Evolutionary conservation across 2,329 filamentous ascomycete genomes (phyloP), one percentile per base, ranked within the genome.

Genomic region (Coniochaeta ligniaria): DNA sequence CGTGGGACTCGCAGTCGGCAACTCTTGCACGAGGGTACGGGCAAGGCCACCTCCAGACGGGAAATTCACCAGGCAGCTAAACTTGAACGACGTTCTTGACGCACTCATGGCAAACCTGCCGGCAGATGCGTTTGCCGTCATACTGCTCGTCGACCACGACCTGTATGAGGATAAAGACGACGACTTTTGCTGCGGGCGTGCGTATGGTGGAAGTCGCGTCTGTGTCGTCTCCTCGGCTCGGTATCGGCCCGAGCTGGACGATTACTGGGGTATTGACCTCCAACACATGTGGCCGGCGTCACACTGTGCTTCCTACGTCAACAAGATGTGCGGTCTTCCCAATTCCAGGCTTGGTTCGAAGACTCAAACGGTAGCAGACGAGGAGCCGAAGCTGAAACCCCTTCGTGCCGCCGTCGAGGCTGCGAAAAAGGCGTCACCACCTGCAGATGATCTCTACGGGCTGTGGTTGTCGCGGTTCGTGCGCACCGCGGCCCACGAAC

Each of bases 101-200:
- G 80, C 76, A 0, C 76, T 82, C 0, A 77, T 84, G 1, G 72
- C 71, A 1, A 75, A 82, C 17, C 70, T 89, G 0, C 85, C 85
- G 0, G 58, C 65, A 0, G 81, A 89, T 65, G 86, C 85, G 0
- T 85, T 86, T 61, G 77, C 85, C 0, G 67, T 88, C 1, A 66
- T 86, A 0, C 68, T 90, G 38, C 67, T 89, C 0, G 72, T 82
- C 0, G 73, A 85, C 36, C 81, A 87, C n/a, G 87, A 90, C 66
- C 71, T 89, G 16, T 89, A 85, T 66, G 85, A 89, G 65, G 79
- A 80, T 57, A 31, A 57, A 1, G 83, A 87, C 0, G 82, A 88
- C 0, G 80, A 85, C 22, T 91, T 89, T 66, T 84, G 82, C 59
- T 88, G 86, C 63, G 87, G 87, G 0, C 73, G 86, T 31, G 86